Percentiles rank a stretch among this genome's conserved stretches.
These are phyloP conservation scores for Pythium folliculosum DNA, from an alignment of 352 stramenopile genomes.

Conservation along the genomic window DNA sequence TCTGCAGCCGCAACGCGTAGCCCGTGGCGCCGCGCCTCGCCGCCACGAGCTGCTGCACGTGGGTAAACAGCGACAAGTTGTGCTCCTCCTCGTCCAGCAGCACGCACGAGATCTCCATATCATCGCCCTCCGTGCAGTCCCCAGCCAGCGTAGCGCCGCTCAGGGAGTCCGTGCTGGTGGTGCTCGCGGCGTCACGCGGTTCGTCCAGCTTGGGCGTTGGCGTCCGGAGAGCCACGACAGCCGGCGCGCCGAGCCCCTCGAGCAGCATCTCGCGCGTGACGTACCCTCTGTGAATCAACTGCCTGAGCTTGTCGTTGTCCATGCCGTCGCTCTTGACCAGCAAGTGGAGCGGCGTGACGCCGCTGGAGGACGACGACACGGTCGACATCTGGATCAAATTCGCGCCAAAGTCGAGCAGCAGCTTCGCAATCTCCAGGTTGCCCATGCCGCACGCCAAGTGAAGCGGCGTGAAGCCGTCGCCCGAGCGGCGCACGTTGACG, in stretches of 20 bases:
- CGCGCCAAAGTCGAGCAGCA: conserved; percentile 54
- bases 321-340: conserved; percentile 52
- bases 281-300: conserved; percentile 42
- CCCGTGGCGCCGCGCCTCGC: conserved; percentile 21
- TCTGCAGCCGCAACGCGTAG: conserved; percentile 35
- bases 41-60: conserved; percentile 34
- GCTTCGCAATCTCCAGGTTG: conserved; percentile 46
- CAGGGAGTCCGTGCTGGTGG: not conserved
- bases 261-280: conserved; percentile 48
- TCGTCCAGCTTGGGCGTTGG: conserved; percentile 13
- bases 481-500: conserved; percentile 57
- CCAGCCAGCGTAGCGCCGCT: not conserved
- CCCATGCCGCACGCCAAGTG: conserved; percentile 65
- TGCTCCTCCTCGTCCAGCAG: conserved; percentile 54
- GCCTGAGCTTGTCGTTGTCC: conserved; percentile 49
- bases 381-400: conserved; percentile 57
- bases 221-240: conserved; percentile 1
- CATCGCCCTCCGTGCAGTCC: not conserved
- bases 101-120: conserved; percentile 40
- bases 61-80: conserved; percentile 50
- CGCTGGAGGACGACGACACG: conserved; percentile 33
- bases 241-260: conserved; percentile 27
- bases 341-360: conserved; percentile 53
- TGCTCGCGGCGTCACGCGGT: not conserved
- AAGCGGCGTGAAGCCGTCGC: conserved; percentile 65